Evolutionary conservation across 164 flowering plant genomes (phyloP).

Genomic region (Kalanchoe fedtschenkoi): DNA sequence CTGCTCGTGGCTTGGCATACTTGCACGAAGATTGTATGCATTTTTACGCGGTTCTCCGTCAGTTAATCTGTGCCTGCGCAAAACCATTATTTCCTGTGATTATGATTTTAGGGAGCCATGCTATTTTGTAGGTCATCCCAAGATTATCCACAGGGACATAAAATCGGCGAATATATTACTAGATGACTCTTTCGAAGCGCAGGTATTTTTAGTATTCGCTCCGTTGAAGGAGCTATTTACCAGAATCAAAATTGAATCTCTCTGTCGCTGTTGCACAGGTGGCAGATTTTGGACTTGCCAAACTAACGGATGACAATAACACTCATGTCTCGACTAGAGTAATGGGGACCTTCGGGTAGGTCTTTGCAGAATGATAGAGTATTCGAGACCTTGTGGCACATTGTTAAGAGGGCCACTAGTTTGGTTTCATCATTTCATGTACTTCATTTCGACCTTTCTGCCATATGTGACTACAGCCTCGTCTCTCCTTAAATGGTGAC

Average conservation of each 20-base stretch:
- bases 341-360: slow-evolving; percentile 85
- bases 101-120: not conserved
- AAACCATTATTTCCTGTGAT: not conserved
- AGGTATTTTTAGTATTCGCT: slow-evolving; percentile 24
- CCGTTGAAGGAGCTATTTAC: not conserved
- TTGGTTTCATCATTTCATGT: too few relatives aligned
- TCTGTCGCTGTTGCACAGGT: slow-evolving; percentile 26
- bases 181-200: slow-evolving; percentile 54
- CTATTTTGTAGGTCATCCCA: slow-evolving; percentile 54
- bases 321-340: slow-evolving; percentile 71
- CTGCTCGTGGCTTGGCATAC: slow-evolving; percentile 78
- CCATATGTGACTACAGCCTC: not conserved
- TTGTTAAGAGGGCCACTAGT: too few relatives aligned
- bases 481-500: not conserved
- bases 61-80: not conserved
- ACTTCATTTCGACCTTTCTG: too few relatives aligned
- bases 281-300: slow-evolving; percentile 84
- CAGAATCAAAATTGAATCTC: not conserved
- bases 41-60: not conserved
- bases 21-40: slow-evolving; percentile 77
- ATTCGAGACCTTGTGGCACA: not conserved
- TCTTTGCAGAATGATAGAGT: not conserved
- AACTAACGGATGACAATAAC: slow-evolving; percentile 33
- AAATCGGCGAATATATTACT: slow-evolving; percentile 73
- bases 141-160: slow-evolving; percentile 73